A percentile compares a stretch with the other conserved stretches of the same genome.
phyloP scores from a whole-genome alignment of 1,284 basidiomycete genomes.

The Wallemia hederae region DNA sequence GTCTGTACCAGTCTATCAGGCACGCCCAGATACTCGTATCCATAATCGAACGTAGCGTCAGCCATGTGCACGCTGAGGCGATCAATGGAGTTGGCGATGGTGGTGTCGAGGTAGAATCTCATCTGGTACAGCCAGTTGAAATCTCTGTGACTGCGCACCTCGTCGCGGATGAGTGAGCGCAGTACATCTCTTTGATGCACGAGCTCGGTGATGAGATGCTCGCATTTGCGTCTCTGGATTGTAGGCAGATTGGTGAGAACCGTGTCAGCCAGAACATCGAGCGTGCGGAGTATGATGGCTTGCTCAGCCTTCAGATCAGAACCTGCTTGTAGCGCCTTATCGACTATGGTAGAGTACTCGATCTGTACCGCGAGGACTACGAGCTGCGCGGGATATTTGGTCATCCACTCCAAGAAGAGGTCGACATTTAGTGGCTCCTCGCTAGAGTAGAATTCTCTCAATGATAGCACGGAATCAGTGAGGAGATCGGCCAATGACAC shows the following conservation, averaged over 20 bases:
- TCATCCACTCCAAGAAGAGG: constrained; percentile 63
- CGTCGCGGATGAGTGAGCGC: constrained; percentile 40
- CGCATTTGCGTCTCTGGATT: constrained; percentile 81
- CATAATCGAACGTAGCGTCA: constrained; percentile 80
- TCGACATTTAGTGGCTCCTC: constrained; percentile 21
- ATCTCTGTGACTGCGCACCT: constrained; percentile 32
- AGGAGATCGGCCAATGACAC: constrained; percentile 56
- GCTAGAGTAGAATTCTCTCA: constrained; percentile 40
- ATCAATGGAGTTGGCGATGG: constrained; percentile 41
- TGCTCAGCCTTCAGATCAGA: constrained; percentile 34
- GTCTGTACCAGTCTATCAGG: constrained; percentile 93
- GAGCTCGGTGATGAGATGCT: constrained; percentile 93
- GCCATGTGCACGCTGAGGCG: constrained; percentile 57
- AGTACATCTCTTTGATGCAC: constrained; percentile 93
- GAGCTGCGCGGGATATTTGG: constrained; percentile 76
- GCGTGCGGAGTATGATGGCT: constrained; percentile 43
- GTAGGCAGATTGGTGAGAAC: constrained; percentile 66
- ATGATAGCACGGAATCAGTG: constrained; percentile 27
- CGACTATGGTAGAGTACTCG: constrained; percentile 69
- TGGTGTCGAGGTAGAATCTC: constrained; percentile 73
- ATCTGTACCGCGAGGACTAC: constrained; percentile 83
- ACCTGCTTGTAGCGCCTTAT: constrained; percentile 32
- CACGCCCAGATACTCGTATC: constrained; percentile 95
- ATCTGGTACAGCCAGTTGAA: constrained; percentile 96
- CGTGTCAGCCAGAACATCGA: constrained; percentile 82